phyloP scores from a whole-genome alignment of 2,329 filamentous ascomycete species.

The Sodiomyces alkalinus region DNA sequence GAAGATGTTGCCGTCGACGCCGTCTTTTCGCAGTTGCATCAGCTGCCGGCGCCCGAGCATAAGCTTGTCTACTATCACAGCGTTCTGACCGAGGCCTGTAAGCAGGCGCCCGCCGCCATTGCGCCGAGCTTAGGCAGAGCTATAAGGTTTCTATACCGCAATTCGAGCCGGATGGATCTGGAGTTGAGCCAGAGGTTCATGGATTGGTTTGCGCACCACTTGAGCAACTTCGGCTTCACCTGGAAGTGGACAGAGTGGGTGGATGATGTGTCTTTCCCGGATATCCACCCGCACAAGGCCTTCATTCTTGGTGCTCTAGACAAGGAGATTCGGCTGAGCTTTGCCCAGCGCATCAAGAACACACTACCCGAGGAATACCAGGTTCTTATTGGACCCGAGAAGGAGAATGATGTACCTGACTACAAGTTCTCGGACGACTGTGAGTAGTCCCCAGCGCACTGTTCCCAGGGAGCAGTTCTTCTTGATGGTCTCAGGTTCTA shows the following conservation, averaged over 20 bases:
- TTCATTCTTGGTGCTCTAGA: conserved; percentile 86
- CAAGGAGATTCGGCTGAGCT: conserved; percentile 93
- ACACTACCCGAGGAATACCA: conserved; percentile 79
- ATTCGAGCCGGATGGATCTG: conserved; percentile 67
- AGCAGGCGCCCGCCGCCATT: conserved; percentile 89
- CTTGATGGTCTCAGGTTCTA: no score
- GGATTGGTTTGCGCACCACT: conserved; percentile 95
- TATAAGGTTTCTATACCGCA: conserved; percentile 81
- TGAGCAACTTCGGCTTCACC: conserved; percentile 97
- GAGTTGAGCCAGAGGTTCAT: conserved; percentile 78
- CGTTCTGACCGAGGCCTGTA: conserved; percentile 87
- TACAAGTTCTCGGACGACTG: conserved; percentile 76
- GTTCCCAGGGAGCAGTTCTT: no score
- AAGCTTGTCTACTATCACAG: conserved; percentile 96
- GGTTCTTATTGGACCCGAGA: conserved; percentile 64
- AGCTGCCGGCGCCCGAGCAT: conserved; percentile 74
- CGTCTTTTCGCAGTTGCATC: conserved; percentile 88
- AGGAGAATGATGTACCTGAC: conserved; percentile 89
- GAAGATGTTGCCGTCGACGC: conserved; percentile 97
- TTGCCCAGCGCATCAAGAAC: conserved; percentile 88
- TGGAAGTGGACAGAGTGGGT: conserved; percentile 99
- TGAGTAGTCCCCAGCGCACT: conserved; percentile 24
- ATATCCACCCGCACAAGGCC: conserved; percentile 75
- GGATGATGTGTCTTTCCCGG: conserved; percentile 64
- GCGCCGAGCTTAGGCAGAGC: conserved; percentile 86